phyloP scores from a whole-genome alignment of 2,329 filamentous ascomycete genomes.

The Plectosphaerella sp. region DNA sequence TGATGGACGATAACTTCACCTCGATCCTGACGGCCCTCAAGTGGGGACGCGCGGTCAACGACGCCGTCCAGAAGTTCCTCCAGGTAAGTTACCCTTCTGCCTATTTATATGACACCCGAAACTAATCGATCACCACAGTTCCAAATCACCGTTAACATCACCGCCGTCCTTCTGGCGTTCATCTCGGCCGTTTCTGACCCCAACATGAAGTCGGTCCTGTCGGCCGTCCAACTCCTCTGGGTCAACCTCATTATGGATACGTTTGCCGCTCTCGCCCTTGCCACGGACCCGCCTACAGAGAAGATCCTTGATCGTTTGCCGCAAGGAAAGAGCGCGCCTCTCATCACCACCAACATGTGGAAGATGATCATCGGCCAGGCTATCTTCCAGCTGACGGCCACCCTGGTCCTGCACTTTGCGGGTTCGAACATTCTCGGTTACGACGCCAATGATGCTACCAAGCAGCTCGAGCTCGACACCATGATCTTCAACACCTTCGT shows the following conservation, averaged over 20 bases:
- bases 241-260: constrained; percentile 69
- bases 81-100: constrained; percentile 33
- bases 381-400: constrained; percentile 55
- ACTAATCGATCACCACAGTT: constrained; percentile 31
- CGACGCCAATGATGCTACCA: constrained; percentile 29
- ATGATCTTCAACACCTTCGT: constrained; percentile 68
- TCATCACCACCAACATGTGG: constrained; percentile 69
- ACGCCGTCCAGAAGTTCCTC: constrained; percentile 64
- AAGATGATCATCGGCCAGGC: constrained; percentile 62
- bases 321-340: constrained; percentile 60
- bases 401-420: constrained; percentile 57
- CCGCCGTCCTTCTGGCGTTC: constrained; percentile 61
- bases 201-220: constrained; percentile 55
- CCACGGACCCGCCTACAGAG: constrained; percentile 57
- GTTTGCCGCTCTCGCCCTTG: constrained; percentile 60
- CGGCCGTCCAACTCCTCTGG: constrained; percentile 64
- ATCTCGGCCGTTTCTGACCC: constrained; percentile 55
- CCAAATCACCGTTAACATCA: constrained; percentile 68
- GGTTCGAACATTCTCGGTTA: constrained; percentile 52
- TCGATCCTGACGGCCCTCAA: constrained; percentile 64
- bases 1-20: constrained; percentile 63
- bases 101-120: background rate
- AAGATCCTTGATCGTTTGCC: constrained; percentile 51
- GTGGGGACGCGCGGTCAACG: constrained; percentile 67
- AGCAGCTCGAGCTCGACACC: constrained; percentile 45